Evolutionary conservation across 2,329 filamentous ascomycete species (phyloP), one percentile per base, ranked within the genome.

Genomic region (Penicillium concentricum): DNA sequence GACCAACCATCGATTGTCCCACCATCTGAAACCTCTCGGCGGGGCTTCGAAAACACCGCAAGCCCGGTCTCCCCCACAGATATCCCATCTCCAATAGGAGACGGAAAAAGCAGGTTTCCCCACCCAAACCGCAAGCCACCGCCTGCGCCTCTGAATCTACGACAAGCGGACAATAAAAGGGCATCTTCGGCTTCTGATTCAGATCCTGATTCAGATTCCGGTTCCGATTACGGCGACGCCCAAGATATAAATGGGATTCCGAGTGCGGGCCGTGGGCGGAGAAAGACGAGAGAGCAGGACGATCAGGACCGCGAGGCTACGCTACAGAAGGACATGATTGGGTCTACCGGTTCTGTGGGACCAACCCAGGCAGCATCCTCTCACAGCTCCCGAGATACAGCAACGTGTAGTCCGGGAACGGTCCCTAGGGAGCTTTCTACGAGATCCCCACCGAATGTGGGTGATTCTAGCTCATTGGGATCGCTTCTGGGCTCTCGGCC

Each of bases 211-310:
- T 34, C 30, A n/a, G 86, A 87, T 13, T 87, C 87, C 0, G 90
- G 91, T 58, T 92, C 90, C 0, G 92, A 96, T 61, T 94, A 92
- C 64, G 91, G 94, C 57, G 89, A 92, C 61, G 82, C 89, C 35
- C 75, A 91, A 13, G 87, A 90, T 60, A 85, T 88, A 4, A 82
- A 87, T 43, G 87, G 89, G 61, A 78, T 87, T 48, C 78, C 82
- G 0, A 71, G 76, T 6, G 76, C 82, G 35, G 76, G 85, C 51
- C 84, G 92, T 60, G 93, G 92, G 9, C 84, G 92, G 57, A 83
- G 91, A 65, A 91, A 89, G 73, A 96, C 92, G 3, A 84, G 92
- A 51, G 91, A 93, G 71, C 91, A 96, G 60, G 92, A 97, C 67
- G 91, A 97, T 64, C 82, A 82, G 53, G 84, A 91, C 53, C 85